Percentiles rank a stretch among this genome's conserved stretches.
Evolutionary conservation across 2,329 filamentous ascomycete species (phyloP).

Genomic region (Epichloe baconii): DNA sequence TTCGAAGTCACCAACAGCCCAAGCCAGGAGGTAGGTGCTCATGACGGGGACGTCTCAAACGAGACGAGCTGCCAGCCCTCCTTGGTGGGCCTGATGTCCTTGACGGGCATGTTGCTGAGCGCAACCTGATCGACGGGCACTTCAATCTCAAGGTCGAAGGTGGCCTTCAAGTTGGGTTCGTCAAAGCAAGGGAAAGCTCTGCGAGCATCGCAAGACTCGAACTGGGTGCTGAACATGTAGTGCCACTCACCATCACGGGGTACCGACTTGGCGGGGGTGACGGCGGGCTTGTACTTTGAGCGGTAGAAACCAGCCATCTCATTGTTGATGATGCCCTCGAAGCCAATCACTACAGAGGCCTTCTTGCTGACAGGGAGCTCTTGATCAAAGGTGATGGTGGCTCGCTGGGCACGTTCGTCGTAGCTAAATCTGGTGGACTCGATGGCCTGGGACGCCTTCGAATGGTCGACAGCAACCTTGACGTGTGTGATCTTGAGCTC

Average conservation of each 20-base stretch:
- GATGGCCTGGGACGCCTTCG: conserved; percentile 41
- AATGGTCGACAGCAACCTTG: conserved; percentile 46
- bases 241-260: conserved; percentile 56
- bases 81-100: conserved; percentile 44
- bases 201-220: conserved; percentile 90
- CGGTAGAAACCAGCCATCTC: conserved; percentile 90
- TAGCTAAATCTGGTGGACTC: conserved; percentile 60
- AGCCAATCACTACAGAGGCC: conserved; percentile 55
- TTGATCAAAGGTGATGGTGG: conserved; percentile 61
- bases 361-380: conserved; percentile 56
- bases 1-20: conserved; percentile 95
- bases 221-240: conserved; percentile 88
- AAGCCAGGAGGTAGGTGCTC: conserved; percentile 84
- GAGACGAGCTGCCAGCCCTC: conserved; percentile 60
- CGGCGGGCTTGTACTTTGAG: conserved; percentile 79
- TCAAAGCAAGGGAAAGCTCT: conserved; percentile 96
- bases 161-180: conserved; percentile 92
- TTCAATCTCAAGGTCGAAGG: conserved; percentile 88
- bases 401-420: conserved; percentile 73
- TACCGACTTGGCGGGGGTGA: conserved; percentile 60
- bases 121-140: conserved; percentile 79
- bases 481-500: conserved; percentile 62
- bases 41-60: conserved; percentile 76
- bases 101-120: conserved; percentile 91
- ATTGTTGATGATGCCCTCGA: conserved; percentile 74